Evolutionary conservation across 108 stramenopile species (phyloP).

Genomic region (Pseudonitzschia delicatissima): DNA sequence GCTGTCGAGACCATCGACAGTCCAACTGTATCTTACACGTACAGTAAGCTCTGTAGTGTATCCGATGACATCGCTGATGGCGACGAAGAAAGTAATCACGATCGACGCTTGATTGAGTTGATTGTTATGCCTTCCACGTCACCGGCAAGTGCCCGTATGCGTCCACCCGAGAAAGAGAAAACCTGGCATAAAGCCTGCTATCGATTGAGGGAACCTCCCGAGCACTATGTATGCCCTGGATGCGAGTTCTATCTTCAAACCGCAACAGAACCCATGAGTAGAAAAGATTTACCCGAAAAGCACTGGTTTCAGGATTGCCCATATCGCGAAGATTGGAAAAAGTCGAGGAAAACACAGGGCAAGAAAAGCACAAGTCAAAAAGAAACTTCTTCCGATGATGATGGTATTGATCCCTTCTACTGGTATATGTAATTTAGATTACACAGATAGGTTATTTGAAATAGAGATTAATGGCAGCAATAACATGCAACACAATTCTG

Average conservation of each 20-base stretch:
- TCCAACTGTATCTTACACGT: neutral
- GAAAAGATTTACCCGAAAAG: neutral
- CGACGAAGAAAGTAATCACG: neutral
- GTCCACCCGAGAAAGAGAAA: conserved; percentile 1
- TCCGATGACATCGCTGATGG: neutral
- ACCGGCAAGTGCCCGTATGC: neutral
- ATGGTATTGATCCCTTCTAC: neutral
- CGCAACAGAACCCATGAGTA: too few relatives aligned
- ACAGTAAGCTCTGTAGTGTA: neutral
- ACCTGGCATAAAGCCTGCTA: neutral
- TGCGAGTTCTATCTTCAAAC: neutral
- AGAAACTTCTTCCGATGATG: neutral
- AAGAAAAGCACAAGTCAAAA: neutral
- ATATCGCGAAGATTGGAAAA: conserved; percentile 5
- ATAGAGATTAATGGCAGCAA: too few relatives aligned
- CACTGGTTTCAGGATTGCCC: conserved; percentile 2
- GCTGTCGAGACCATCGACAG: neutral
- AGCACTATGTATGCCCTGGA: neutral
- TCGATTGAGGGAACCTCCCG: neutral
- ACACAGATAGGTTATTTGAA: too few relatives aligned
- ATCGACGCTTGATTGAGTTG: neutral
- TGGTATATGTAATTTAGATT: conserved; percentile 4
- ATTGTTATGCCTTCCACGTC: neutral
- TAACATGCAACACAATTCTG: too few relatives aligned
- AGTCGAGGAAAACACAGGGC: neutral